Percentiles rank a stretch among this genome's conserved stretches.
Conservation (phyloP, 2,329 filamentous ascomycete genomes). For the Pestalotiopsis sp. region DNA sequence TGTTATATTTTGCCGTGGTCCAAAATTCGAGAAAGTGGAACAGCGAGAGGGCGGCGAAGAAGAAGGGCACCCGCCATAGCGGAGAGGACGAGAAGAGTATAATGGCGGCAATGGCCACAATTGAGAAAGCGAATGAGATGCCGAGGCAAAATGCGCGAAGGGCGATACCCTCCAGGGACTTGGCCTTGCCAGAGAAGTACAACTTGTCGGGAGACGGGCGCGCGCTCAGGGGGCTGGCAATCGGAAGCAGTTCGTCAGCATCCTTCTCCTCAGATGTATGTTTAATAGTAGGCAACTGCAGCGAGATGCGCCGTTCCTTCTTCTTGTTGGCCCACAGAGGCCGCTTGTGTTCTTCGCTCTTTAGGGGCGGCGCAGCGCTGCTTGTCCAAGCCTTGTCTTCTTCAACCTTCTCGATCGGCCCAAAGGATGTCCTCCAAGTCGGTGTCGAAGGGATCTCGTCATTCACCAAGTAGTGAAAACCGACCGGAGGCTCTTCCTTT, state of each 20-base stretch:
- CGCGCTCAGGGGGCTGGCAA: constrained; percentile 13
- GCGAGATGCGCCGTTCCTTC: constrained; percentile 24
- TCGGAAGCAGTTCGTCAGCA: constrained; percentile 31
- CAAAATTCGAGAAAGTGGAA: constrained; percentile 99
- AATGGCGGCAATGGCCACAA: constrained; percentile 34
- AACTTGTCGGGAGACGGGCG: constrained; percentile 33
- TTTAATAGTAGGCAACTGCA: constrained; percentile 23
- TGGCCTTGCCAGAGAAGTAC: constrained; percentile 50
- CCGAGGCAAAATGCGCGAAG: constrained; percentile 60
- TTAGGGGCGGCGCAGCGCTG: not conserved
- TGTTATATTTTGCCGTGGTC: constrained; percentile 85
- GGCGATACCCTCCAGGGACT: constrained; percentile 64
- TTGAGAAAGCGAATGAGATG: constrained; percentile 39
- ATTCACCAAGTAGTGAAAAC: constrained; percentile 8
- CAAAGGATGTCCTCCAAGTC: constrained; percentile 8
- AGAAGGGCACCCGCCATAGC: constrained; percentile 67
- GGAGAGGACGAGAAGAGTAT: constrained; percentile 44
- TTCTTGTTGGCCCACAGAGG: constrained; percentile 27
- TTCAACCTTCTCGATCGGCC: constrained; percentile 5
- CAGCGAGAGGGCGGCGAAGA: constrained; percentile 68
- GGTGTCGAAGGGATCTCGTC: constrained; percentile 8
- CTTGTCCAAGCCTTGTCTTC: constrained; percentile 11
- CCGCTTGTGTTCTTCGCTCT: constrained; percentile 3
- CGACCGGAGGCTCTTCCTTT: constrained; percentile 8
- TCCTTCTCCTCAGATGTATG: constrained; percentile 19